Percentiles rank a stretch among this genome's conserved stretches.
Conservation (phyloP, 306 rosid species). For the Heteromeles arbutifolia region DNA sequence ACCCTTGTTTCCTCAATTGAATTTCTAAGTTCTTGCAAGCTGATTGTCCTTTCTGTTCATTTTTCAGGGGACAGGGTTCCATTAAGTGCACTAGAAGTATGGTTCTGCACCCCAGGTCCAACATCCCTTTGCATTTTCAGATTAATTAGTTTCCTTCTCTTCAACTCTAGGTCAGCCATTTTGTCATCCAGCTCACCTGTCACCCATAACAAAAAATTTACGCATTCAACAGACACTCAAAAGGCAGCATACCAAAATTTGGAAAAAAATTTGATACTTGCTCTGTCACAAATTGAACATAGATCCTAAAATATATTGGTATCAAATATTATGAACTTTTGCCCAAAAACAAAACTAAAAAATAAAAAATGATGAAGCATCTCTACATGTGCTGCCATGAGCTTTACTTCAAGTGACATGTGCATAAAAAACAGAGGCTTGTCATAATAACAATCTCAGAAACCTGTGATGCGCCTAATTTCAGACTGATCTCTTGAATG, state of each 20-base stretch:
- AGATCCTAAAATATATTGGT: slow-evolving; percentile 3
- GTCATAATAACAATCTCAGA: slow-evolving; percentile 5
- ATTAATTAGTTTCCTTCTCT: slow-evolving; percentile 83
- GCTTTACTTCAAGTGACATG: neutral
- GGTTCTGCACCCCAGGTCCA: slow-evolving; percentile 42
- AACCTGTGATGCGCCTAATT: slow-evolving; percentile 66
- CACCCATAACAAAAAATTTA: slow-evolving; percentile 22
- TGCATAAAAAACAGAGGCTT: neutral
- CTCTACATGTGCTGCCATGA: neutral
- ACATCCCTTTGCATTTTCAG: slow-evolving; percentile 82
- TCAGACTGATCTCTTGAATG: slow-evolving; percentile 52
- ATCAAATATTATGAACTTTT: neutral
- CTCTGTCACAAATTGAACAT: slow-evolving; percentile 4
- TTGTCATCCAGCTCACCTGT: slow-evolving; percentile 86
- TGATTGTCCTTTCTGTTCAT: slow-evolving; percentile 56
- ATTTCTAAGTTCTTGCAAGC: slow-evolving; percentile 72
- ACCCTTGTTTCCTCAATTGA: slow-evolving; percentile 94
- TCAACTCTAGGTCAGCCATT: slow-evolving; percentile 79
- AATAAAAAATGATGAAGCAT: neutral
- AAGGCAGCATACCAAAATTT: slow-evolving; percentile 8
- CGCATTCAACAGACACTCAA: slow-evolving; percentile 20
- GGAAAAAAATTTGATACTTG: neutral
- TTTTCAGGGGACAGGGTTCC: slow-evolving; percentile 84
- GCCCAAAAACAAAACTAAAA: no score
- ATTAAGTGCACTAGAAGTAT: slow-evolving; percentile 44